These are phyloP conservation scores for Plasmodium cynomolgi DNA, from an alignment of 169 alveolate genomes.

Conservation along the genomic window DNA sequence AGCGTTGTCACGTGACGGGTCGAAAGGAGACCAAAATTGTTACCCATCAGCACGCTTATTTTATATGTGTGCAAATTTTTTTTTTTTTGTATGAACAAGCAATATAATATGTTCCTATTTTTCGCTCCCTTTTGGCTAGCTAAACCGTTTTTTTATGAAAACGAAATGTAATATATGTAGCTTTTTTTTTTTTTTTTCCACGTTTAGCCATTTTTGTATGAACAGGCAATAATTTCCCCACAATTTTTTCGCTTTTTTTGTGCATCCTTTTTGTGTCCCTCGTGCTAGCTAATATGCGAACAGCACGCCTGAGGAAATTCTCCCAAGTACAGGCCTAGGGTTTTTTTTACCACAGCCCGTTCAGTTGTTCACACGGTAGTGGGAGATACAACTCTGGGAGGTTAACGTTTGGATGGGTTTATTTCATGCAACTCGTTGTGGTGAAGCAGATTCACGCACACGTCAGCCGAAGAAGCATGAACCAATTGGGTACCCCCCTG, in stretches of 20 bases:
- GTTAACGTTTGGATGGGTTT: background rate
- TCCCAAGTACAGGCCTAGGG: background rate
- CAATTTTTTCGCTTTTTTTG: background rate
- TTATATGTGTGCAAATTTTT: background rate
- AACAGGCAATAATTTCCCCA: background rate
- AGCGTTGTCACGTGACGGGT: background rate
- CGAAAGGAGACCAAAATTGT: background rate
- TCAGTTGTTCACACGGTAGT: background rate
- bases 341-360: background rate
- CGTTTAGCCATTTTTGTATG: background rate
- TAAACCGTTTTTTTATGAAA: conserved; percentile 1
- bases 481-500: background rate
- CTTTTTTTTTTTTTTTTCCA: background rate
- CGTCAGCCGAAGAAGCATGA: background rate
- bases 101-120: background rate
- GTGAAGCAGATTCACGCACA: background rate
- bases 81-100: background rate
- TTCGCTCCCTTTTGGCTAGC: background rate
- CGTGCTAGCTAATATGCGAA: background rate
- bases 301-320: background rate
- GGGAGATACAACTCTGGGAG: background rate
- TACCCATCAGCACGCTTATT: background rate
- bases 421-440: background rate
- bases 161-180: background rate
- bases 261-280: background rate